phyloP scores from a whole-genome alignment of 176 grass and related monocot genomes.

The Oryza coarctata region DNA sequence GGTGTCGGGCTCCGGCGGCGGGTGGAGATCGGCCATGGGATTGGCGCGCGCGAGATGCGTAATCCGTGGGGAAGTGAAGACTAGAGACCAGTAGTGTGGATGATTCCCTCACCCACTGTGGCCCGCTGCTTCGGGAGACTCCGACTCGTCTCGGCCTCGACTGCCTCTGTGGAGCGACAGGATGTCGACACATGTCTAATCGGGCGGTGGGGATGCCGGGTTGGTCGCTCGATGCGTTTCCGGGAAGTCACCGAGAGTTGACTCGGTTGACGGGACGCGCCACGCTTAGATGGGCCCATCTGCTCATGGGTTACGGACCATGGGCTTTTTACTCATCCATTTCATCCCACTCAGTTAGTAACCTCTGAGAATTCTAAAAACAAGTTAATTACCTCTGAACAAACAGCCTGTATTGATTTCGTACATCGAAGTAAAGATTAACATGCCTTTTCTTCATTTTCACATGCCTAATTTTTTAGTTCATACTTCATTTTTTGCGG shows the following conservation, averaged over 20 bases:
- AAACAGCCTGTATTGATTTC: too few relatives aligned
- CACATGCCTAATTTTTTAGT: too few relatives aligned
- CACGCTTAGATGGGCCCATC: background rate
- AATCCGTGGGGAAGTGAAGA: slow-evolving; percentile 26
- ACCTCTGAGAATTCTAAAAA: too few relatives aligned
- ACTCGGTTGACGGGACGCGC: background rate
- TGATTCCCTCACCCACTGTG: background rate
- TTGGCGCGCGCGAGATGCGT: slow-evolving; percentile 42
- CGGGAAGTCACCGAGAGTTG: slow-evolving; percentile 24
- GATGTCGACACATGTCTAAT: background rate
- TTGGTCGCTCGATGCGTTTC: slow-evolving; percentile 24
- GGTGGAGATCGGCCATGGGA: slow-evolving; percentile 65
- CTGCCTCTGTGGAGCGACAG: background rate
- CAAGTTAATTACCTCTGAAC: too few relatives aligned
- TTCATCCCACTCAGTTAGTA: too few relatives aligned
- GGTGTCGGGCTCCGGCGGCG: slow-evolving; percentile 44
- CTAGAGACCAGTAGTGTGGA: background rate
- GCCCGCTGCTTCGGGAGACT: background rate
- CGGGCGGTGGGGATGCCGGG: slow-evolving; percentile 8
- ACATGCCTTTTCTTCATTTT: too few relatives aligned
- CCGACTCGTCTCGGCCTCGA: background rate
- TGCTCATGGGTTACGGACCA: background rate
- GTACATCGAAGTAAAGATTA: too few relatives aligned
- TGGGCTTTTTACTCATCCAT: background rate
- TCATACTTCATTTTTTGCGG: too few relatives aligned